Percentiles rank a stretch among this genome's conserved stretches.
These are phyloP conservation scores for Candida freyschussii DNA, from an alignment of 1,139 yeast genomes.

Conservation along the genomic window DNA sequence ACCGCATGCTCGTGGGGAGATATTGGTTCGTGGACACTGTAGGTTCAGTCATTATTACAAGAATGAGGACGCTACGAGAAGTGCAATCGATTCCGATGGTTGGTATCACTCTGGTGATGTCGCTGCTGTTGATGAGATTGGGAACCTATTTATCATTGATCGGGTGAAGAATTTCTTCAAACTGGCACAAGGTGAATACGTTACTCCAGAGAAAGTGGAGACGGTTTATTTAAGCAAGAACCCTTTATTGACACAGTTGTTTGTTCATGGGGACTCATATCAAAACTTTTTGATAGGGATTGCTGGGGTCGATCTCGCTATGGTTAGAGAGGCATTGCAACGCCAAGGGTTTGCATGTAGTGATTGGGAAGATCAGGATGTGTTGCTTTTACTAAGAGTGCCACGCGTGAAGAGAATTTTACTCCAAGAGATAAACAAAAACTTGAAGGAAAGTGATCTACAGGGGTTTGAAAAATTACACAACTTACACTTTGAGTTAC, in stretches of 20 bases:
- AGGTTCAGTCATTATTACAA: conserved; percentile 41
- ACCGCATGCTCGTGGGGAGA: conserved; percentile 36
- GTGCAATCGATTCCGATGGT: conserved; percentile 41
- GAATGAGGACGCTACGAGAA: conserved; percentile 37
- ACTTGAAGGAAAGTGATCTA: conserved; percentile 22
- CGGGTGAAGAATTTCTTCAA: conserved; percentile 55
- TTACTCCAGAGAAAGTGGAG: conserved; percentile 76
- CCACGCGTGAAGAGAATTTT: conserved; percentile 19
- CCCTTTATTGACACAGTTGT: conserved; percentile 38
- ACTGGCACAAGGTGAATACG: conserved; percentile 77
- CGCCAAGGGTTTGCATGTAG: conserved; percentile 3
- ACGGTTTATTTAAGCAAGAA: conserved; percentile 47
- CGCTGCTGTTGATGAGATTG: conserved; percentile 32
- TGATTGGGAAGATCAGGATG: conserved; percentile 16
- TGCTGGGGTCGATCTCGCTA: conserved; percentile 52
- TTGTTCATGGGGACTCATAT: conserved; percentile 61
- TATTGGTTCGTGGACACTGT: conserved; percentile 45
- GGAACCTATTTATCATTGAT: conserved; percentile 43
- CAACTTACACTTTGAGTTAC: conserved; percentile 48
- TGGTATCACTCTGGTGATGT: conserved; percentile 54
- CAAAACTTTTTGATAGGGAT: conserved; percentile 61
- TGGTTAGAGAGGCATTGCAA: conserved; percentile 3
- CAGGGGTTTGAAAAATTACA: conserved; percentile 53
- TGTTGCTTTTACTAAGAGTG: conserved; percentile 21
- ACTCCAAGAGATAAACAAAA: conserved; percentile 18